Percentiles rank a stretch among this genome's conserved stretches.
Evolutionary conservation across 495 filamentous ascomycete genomes (phyloP).

Genomic region (Acidomyces sp.): DNA sequence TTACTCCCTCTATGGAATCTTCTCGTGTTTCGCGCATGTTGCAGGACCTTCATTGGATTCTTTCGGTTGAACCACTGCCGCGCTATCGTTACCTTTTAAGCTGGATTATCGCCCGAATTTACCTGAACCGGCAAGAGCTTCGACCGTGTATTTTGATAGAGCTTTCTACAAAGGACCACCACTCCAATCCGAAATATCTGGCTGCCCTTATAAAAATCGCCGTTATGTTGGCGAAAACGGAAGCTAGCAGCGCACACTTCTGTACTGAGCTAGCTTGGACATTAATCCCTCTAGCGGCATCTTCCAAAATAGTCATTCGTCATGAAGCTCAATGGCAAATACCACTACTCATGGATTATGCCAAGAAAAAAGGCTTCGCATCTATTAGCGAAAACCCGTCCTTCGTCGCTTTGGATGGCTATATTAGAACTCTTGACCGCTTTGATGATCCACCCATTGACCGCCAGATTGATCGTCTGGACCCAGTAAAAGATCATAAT

Average conservation of each 20-base stretch:
- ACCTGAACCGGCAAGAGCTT: constrained; percentile 22
- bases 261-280: constrained; percentile 20
- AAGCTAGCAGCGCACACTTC: constrained; percentile 23
- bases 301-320: constrained; percentile 28
- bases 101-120: constrained; percentile 33
- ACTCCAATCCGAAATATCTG: constrained; percentile 30
- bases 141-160: constrained; percentile 13
- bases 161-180: constrained; percentile 19
- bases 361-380: constrained; percentile 19
- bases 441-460: constrained; percentile 21
- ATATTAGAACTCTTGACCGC: constrained; percentile 24
- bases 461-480: constrained; percentile 22
- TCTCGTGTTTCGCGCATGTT: constrained; percentile 17
- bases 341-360: constrained; percentile 24
- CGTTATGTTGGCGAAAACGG: constrained; percentile 25
- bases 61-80: constrained; percentile 34
- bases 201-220: constrained; percentile 32
- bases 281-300: constrained; percentile 27
- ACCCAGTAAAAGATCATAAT: constrained; percentile 22
- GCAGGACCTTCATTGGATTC: constrained; percentile 21
- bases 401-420: constrained; percentile 23
- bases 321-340: constrained; percentile 35
- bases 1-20: constrained; percentile 1
- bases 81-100: constrained; percentile 33
- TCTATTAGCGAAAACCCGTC: constrained; percentile 23